Evolutionary conservation across 2,329 filamentous ascomycete genomes (phyloP).

Genomic region (Fusarium globosum): DNA sequence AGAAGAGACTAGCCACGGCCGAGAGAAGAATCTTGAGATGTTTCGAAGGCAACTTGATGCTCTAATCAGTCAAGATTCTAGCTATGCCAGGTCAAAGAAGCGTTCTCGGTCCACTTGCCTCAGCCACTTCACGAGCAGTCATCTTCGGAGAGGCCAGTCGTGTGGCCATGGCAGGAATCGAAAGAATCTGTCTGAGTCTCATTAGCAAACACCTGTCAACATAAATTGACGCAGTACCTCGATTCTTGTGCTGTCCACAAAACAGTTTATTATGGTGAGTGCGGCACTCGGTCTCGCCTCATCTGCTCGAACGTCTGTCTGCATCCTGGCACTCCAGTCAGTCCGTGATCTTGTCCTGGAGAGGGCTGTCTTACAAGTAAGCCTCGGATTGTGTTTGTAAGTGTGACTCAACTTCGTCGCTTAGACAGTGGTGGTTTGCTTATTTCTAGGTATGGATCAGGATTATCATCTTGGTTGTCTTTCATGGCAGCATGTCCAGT

Average conservation of each 20-base stretch:
- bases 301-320: neutral
- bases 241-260: neutral
- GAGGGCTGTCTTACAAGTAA: too few relatives aligned
- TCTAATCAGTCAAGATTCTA: neutral
- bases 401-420: neutral
- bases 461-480: neutral
- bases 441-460: too few relatives aligned
- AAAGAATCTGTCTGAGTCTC: too few relatives aligned
- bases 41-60: neutral
- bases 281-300: rapidly evolving
- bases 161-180: neutral
- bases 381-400: rapidly evolving
- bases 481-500: neutral
- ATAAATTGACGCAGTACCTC: too few relatives aligned
- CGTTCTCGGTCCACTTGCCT: too few relatives aligned
- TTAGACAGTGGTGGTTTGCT: neutral
- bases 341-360: neutral
- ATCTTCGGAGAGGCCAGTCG: too few relatives aligned
- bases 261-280: neutral
- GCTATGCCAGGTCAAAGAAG: neutral
- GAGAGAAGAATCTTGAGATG: conserved; percentile 66
- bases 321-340: neutral
- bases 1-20: conserved; percentile 67
- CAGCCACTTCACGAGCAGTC: neutral
- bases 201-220: neutral